Conservation (phyloP, 306 rosid genomes). For the Castanopsis chinensis region DNA sequence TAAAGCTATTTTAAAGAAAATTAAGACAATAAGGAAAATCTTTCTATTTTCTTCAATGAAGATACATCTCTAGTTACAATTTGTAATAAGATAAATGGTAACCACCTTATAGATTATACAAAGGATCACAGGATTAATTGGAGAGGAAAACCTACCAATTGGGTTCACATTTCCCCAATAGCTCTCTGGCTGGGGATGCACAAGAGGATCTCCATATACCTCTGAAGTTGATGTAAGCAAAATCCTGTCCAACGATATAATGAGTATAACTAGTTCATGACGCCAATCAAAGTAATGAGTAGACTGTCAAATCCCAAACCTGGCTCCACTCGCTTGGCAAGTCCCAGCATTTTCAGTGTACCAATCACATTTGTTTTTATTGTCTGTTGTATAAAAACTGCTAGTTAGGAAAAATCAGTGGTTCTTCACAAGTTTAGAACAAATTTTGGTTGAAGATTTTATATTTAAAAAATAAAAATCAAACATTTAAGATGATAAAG, state of each 20-base stretch:
- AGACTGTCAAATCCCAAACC: slow-evolving; percentile 37
- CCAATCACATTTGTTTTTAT: slow-evolving; percentile 97
- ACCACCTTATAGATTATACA: slow-evolving; percentile 15
- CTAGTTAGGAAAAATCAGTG: background rate
- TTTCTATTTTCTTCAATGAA: background rate
- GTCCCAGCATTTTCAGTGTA: slow-evolving; percentile 97
- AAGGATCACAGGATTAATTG: slow-evolving; percentile 14
- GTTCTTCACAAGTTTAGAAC: background rate
- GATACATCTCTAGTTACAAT: background rate
- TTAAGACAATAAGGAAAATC: background rate
- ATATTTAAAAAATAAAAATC: background rate
- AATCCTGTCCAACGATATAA: slow-evolving; percentile 55
- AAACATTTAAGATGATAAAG: background rate
- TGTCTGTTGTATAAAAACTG: slow-evolving; percentile 49
- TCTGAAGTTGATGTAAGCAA: slow-evolving; percentile 96
- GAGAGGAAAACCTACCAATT: slow-evolving; percentile 59
- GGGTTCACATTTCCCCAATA: slow-evolving; percentile 99
- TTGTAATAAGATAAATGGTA: background rate
- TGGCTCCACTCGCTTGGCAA: slow-evolving; percentile 97
- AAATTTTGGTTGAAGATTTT: background rate
- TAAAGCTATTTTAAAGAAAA: background rate
- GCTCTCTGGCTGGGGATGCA: slow-evolving; percentile 86
- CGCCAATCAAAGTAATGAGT: slow-evolving; percentile 9
- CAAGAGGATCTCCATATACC: slow-evolving; percentile 95
- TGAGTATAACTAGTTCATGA: slow-evolving; percentile 24